Conservation (phyloP, 257 asterid genomes). For the Paulownia fortunei region DNA sequence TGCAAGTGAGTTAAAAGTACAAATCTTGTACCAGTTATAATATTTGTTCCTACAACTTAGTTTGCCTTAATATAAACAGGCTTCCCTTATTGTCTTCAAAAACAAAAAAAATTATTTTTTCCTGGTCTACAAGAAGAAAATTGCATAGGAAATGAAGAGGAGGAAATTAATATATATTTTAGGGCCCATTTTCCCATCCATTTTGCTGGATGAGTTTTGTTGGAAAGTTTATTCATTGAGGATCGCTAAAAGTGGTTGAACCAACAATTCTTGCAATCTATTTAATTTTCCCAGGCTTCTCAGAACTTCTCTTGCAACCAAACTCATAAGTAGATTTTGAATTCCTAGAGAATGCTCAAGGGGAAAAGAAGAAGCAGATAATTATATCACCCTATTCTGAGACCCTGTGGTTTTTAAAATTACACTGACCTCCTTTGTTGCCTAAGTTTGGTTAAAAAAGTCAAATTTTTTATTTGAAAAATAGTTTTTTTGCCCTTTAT, state of each 20-base stretch:
- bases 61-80: background rate
- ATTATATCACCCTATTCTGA: background rate
- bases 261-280: background rate
- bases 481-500: background rate
- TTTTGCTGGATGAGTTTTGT: slow-evolving; percentile 3
- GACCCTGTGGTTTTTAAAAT: background rate
- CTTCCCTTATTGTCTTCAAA: background rate
- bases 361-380: background rate
- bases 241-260: background rate
- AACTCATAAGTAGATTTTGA: background rate
- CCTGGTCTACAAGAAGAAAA: background rate
- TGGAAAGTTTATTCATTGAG: background rate
- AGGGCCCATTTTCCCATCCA: background rate
- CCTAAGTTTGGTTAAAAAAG: background rate
- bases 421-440: background rate
- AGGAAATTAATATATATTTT: background rate
- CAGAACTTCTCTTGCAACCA: background rate
- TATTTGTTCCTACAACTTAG: background rate
- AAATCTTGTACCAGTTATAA: background rate
- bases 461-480: background rate
- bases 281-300: background rate
- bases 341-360: background rate
- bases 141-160: background rate
- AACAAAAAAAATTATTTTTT: no score
- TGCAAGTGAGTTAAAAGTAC: background rate